Base-by-base conservation (phyloP, 768 basidiomycete genomes). In the Podaxis carcinomalis region DNA sequence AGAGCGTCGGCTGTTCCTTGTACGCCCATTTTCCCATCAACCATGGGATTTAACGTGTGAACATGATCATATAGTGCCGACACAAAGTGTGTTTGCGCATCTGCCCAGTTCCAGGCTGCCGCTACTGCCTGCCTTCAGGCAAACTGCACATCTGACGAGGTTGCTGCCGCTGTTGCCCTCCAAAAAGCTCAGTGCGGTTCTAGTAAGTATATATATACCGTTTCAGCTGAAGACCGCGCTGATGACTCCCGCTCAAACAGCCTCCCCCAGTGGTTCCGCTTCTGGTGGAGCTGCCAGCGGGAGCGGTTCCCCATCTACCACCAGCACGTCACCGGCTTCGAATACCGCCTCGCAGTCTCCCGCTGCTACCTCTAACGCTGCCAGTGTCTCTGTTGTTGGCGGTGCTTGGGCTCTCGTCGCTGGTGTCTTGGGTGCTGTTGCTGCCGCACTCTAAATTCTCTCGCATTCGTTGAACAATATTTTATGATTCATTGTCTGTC, bases 91-190 rank as follows among this genome's bases (percentile, higher is more conserved):
- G 67, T 69, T 27, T 70, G 69, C 57, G 54, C 60, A 0, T 70
- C 69, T 13, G 65, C 66, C 0, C 65, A 68, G 40, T 69, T 69
- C 65, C 60, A 67, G 28, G 51, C 60, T 4, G 67, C 65, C 16
- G 69, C 68, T 1, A 57, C 62, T n/a, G 61, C 61, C 1, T 70
- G 69, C 49, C 59, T 70, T 16, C 19, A 36, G 7, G 50, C 23
- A 10, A 62, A 69, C 49, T 70, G 69, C 40, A 63, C 66, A 1
- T 9, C 62, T 1, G 54, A 44, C 13, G 69, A 70, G 11, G 61
- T 69, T 5, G 44, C 51, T 4, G 62, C 65, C 13, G 69, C 69
- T 46, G 47, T 54, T 6, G 37, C 28, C 10, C 62, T 70, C 13
- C 69, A 70, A 42, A 49, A 47, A 2, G 21, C 47, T n/a, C 65